A percentile compares a stretch with the other conserved stretches of the same genome.
phyloP scores from a whole-genome alignment of 257 asterid species.

The Phtheirospermum japonicum region DNA sequence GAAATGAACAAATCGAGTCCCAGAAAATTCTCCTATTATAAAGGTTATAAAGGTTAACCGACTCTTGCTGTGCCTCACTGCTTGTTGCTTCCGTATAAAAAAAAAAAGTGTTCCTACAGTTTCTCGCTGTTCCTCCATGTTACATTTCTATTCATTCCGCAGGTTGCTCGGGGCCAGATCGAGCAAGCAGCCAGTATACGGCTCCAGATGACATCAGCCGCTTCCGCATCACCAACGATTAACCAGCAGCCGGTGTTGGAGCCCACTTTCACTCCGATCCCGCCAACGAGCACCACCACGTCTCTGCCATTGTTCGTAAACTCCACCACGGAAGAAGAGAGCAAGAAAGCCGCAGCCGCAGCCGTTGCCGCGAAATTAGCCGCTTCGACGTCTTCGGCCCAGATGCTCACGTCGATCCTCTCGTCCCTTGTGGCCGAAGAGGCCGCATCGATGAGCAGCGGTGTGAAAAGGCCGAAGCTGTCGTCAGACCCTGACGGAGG shows the following conservation, averaged over 20 bases:
- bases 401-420: conserved; percentile 83
- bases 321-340: conserved; percentile 67
- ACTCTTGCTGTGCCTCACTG: too few species aligned
- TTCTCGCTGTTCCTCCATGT: neutral
- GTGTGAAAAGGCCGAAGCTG: conserved; percentile 66
- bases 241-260: conserved; percentile 33
- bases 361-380: conserved; percentile 93
- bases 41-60: too few species aligned
- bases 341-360: conserved; percentile 81
- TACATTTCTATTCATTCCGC: conserved; percentile 15
- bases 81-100: too few species aligned
- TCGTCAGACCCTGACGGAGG: conserved; percentile 31
- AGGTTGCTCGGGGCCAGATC: conserved; percentile 65
- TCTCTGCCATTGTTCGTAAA: conserved; percentile 39
- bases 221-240: conserved; percentile 28
- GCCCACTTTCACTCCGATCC: conserved; percentile 35
- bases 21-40: too few species aligned
- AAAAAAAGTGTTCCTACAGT: too few species aligned
- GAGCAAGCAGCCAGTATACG: conserved; percentile 49
- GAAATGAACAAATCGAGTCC: too few species aligned
- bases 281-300: conserved; percentile 34
- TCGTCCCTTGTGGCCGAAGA: conserved; percentile 94
- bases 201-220: conserved; percentile 46
- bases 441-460: conserved; percentile 69
- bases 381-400: conserved; percentile 87